These are phyloP conservation scores for Clarireedia hainanense DNA, from an alignment of 2,329 filamentous ascomycete species.

Conservation along the genomic window DNA sequence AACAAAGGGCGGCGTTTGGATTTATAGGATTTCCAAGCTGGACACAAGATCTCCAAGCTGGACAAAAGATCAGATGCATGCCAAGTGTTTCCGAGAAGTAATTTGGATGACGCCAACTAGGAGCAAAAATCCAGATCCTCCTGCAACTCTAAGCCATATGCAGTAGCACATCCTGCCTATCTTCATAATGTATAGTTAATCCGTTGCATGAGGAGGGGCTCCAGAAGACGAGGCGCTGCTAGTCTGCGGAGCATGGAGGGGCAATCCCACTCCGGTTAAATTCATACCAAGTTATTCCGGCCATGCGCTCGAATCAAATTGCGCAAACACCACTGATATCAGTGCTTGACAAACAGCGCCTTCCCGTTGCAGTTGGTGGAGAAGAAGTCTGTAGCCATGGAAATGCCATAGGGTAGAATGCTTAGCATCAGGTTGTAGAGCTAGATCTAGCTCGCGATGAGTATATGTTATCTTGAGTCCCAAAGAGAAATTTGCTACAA, in stretches of 20 bases:
- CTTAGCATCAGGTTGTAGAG: too few relatives aligned
- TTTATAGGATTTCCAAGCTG: not conserved
- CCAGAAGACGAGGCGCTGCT: not conserved
- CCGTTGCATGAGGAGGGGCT: constrained; percentile 6
- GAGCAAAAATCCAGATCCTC: not conserved
- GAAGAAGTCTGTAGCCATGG: too few relatives aligned
- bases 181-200: not conserved
- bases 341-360: too few relatives aligned
- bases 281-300: not conserved
- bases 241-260: constrained; percentile 1
- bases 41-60: not conserved
- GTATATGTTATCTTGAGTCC: too few relatives aligned
- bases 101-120: constrained; percentile 1
- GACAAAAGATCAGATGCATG: not conserved
- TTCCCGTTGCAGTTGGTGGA: too few relatives aligned
- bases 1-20: not conserved
- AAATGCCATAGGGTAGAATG: too few relatives aligned
- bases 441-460: too few relatives aligned
- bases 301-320: constrained; percentile 20
- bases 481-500: too few relatives aligned
- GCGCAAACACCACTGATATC: not conserved
- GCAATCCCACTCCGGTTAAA: constrained; percentile 14
- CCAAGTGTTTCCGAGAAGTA: not conserved
- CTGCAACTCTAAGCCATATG: not conserved
- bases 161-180: not conserved